These are phyloP conservation scores for Diplotaxis tenuifolia DNA, from an alignment of 345 rosid genomes.

Conservation along the genomic window DNA sequence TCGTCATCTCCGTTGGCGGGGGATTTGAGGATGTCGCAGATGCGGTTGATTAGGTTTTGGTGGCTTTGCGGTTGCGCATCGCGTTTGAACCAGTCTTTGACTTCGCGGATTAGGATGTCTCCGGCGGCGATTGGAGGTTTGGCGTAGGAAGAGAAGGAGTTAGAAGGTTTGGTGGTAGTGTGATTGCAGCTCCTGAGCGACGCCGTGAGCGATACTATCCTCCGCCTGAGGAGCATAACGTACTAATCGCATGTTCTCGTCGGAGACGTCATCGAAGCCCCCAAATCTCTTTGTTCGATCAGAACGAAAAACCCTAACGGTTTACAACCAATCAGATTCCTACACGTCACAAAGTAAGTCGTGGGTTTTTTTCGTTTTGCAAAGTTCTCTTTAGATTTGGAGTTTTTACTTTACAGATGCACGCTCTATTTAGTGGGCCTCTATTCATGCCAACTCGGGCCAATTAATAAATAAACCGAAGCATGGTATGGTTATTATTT, in stretches of 20 bases:
- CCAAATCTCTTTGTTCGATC: constrained; percentile 11
- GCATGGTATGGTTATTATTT: too few relatives aligned
- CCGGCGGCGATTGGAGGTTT: constrained; percentile 24
- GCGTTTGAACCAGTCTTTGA: constrained; percentile 63
- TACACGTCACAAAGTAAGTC: constrained; percentile 32
- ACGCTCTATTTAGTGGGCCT: too few relatives aligned
- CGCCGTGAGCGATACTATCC: constrained; percentile 36
- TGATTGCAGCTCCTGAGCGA: constrained; percentile 19
- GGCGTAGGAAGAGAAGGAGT: constrained; percentile 3
- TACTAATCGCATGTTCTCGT: constrained; percentile 32
- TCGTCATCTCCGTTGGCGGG: constrained; percentile 34
- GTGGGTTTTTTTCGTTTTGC: constrained; percentile 24
- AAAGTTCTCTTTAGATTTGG: too few relatives aligned
- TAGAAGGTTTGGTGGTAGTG: not conserved
- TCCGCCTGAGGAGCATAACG: constrained; percentile 40
- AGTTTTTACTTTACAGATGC: too few relatives aligned
- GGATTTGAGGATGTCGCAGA: constrained; percentile 41
- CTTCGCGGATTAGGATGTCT: constrained; percentile 40
- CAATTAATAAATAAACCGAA: too few relatives aligned
- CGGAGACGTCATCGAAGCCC: constrained; percentile 26
- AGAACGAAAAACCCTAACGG: constrained; percentile 19
- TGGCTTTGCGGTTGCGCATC: constrained; percentile 18
- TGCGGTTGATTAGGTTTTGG: constrained; percentile 38
- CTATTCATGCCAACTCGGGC: too few relatives aligned
- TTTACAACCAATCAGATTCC: not conserved